Conservation (phyloP, 192 early-diverging fungal genomes). For the Backusella australiensis region DNA sequence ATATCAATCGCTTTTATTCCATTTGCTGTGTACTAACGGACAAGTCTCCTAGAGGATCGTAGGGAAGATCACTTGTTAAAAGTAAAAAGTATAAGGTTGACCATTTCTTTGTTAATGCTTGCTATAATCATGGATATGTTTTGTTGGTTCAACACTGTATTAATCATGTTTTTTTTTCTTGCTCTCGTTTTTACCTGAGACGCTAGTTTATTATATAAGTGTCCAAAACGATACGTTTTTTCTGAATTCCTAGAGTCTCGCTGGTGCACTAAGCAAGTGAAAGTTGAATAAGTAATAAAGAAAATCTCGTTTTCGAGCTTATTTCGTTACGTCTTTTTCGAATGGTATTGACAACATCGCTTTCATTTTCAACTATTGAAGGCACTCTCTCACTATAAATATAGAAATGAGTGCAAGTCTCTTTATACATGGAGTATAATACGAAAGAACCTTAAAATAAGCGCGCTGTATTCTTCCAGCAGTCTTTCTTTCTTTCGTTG, state of each 20-base stretch:
- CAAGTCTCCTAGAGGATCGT: neutral
- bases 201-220: conserved; percentile 54
- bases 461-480: neutral
- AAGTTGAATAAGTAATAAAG: neutral
- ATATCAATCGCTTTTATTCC: neutral
- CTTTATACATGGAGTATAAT: neutral
- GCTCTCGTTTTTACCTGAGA: conserved; percentile 33
- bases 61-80: neutral
- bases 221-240: conserved; percentile 59
- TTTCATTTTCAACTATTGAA: conserved; percentile 52
- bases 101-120: conserved; percentile 54
- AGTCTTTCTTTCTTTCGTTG: conserved; percentile 3
- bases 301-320: neutral
- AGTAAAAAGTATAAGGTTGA: conserved; percentile 52
- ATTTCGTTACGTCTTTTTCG: conserved; percentile 59
- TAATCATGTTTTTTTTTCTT: neutral
- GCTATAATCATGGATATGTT: conserved; percentile 19
- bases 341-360: conserved; percentile 57
- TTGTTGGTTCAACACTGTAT: neutral
- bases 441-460: conserved; percentile 3
- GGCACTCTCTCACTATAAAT: conserved; percentile 26
- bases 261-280: conserved; percentile 44
- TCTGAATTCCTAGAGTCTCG: conserved; percentile 42
- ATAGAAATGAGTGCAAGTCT: neutral
- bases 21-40: neutral